Evolutionary conservation across 441 rosid species (phyloP).

Genomic region (Flueggea neowawraea): DNA sequence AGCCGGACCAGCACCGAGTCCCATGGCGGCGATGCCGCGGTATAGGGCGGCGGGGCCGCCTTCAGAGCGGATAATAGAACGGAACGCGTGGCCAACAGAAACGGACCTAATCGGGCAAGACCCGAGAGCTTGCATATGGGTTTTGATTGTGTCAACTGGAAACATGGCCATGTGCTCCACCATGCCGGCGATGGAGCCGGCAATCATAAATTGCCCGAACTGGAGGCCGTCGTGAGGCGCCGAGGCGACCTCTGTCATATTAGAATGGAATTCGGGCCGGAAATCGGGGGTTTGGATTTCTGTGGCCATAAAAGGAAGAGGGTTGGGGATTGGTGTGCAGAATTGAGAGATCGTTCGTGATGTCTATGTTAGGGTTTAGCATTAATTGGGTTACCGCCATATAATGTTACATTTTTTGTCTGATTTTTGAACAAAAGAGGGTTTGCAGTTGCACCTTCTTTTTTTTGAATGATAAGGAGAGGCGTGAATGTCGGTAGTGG

Average conservation of each 20-base stretch:
- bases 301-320: constrained; percentile 15
- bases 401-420: too few relatives aligned
- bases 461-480: too few relatives aligned
- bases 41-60: constrained; percentile 74
- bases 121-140: constrained; percentile 77
- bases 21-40: constrained; percentile 93
- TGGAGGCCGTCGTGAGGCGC: constrained; percentile 61
- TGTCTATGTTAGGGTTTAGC: too few relatives aligned
- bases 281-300: constrained; percentile 68
- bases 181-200: constrained; percentile 90
- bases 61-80: constrained; percentile 56
- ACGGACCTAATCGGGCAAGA: constrained; percentile 76
- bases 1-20: constrained; percentile 93
- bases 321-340: too few relatives aligned
- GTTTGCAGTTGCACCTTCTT: too few relatives aligned
- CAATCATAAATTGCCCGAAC: constrained; percentile 89
- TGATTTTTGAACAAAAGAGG: too few relatives aligned
- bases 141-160: constrained; percentile 84
- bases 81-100: constrained; percentile 60
- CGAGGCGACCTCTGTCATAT: constrained; percentile 6
- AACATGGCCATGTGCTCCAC: constrained; percentile 97
- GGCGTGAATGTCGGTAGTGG: too few relatives aligned
- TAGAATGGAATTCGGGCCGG: constrained; percentile 15
- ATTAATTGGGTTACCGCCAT: too few relatives aligned
- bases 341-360: too few relatives aligned